Evolutionary conservation across 306 rosid species (phyloP).

Genomic region (Castanea mollissima): DNA sequence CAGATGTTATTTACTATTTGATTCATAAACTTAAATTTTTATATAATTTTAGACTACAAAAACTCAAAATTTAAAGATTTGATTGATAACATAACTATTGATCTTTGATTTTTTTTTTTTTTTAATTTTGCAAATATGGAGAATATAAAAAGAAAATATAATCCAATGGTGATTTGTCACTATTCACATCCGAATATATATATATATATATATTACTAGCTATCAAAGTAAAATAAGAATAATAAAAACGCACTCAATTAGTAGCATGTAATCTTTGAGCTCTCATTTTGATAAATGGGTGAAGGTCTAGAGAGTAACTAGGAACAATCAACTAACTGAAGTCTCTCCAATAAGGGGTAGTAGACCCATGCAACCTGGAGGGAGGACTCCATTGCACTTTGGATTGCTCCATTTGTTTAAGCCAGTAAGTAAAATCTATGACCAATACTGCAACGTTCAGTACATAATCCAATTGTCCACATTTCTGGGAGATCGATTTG

Average conservation of each 20-base stretch:
- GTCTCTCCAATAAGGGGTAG: slow-evolving; percentile 41
- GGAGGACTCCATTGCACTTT: slow-evolving; percentile 30
- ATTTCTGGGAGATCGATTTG: neutral
- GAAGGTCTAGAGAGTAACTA: slow-evolving; percentile 40
- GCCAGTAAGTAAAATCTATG: slow-evolving; percentile 6
- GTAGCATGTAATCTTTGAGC: slow-evolving; percentile 19
- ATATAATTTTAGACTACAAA: too few relatives aligned
- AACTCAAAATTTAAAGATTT: too few relatives aligned
- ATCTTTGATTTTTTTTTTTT: too few relatives aligned
- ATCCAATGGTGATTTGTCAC: too few relatives aligned
- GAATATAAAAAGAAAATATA: too few relatives aligned
- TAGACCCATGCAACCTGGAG: slow-evolving; percentile 45
- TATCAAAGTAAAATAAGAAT: too few relatives aligned
- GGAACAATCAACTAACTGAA: slow-evolving; percentile 23
- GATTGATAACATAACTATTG: too few relatives aligned
- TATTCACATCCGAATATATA: too few relatives aligned
- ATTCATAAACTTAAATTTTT: too few relatives aligned
- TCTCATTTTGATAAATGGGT: slow-evolving; percentile 38
- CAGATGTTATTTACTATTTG: too few relatives aligned
- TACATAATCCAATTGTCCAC: slow-evolving; percentile 14
- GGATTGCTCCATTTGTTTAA: slow-evolving; percentile 31
- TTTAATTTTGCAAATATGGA: too few relatives aligned
- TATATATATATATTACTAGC: too few relatives aligned
- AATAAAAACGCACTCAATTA: neutral
- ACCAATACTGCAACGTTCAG: slow-evolving; percentile 7